phyloP scores from a whole-genome alignment of 805 yeast species.

The Starmerella vaccinii region DNA sequence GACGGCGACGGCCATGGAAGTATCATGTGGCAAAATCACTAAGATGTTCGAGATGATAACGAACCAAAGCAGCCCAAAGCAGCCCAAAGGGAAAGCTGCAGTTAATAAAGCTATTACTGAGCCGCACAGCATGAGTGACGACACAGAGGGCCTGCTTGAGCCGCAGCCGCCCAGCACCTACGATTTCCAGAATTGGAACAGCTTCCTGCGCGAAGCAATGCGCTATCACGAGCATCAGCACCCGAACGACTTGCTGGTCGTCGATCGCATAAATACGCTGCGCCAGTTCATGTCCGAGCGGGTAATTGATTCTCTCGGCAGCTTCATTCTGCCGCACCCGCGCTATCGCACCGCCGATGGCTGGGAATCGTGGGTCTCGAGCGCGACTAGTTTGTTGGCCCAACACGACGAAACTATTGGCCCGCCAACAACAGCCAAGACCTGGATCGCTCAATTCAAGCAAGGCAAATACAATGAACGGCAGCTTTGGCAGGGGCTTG shows the following conservation, averaged over 20 bases:
- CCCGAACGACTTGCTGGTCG: neutral
- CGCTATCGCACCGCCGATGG: neutral
- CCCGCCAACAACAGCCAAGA: neutral
- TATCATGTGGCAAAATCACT: too few species aligned
- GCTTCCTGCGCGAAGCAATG: neutral
- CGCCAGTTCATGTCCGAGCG: neutral
- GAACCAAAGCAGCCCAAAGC: too few species aligned
- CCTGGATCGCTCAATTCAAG: neutral
- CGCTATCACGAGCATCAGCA: neutral
- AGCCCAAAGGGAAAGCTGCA: too few species aligned
- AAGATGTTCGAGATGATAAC: too few species aligned
- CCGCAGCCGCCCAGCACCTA: neutral
- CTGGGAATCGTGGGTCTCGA: neutral
- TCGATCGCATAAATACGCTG: neutral
- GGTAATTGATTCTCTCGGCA: neutral
- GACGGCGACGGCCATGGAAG: too few species aligned
- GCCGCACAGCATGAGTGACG: neutral
- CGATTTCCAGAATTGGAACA: neutral
- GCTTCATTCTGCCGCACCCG: neutral
- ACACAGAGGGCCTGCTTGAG: neutral
- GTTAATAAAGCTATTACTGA: too few species aligned
- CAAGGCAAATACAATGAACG: neutral
- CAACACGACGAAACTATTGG: neutral
- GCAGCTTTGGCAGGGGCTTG: constrained; percentile 1
- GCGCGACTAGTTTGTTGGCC: neutral